Evolutionary conservation across 768 basidiomycete species (phyloP).

Genomic region (Boletus bicolor): DNA sequence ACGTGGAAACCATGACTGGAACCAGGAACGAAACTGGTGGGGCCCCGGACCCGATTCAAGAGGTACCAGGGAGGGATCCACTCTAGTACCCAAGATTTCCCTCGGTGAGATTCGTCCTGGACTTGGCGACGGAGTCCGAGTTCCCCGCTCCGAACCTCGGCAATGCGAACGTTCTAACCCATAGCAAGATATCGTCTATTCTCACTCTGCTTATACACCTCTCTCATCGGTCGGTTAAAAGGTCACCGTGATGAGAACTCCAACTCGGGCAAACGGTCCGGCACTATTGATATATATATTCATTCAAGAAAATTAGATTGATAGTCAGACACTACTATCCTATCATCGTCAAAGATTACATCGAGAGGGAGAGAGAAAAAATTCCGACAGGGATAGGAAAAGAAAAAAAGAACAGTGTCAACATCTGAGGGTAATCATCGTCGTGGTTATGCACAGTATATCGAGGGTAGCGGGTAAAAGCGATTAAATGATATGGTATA

Average conservation of each 20-base stretch:
- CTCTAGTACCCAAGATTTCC: neutral
- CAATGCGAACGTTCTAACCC: neutral
- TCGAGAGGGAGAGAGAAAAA: neutral
- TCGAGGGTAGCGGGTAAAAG: constrained; percentile 5
- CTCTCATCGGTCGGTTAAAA: neutral
- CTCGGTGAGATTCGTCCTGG: neutral
- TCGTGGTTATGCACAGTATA: constrained; percentile 24
- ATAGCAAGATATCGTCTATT: neutral
- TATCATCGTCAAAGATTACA: constrained; percentile 13
- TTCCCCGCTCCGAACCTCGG: too few species aligned
- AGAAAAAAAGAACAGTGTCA: neutral
- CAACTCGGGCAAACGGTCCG: neutral
- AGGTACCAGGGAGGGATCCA: too few species aligned
- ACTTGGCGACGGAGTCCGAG: neutral
- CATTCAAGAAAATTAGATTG: constrained; percentile 14
- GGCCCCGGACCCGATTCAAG: too few species aligned
- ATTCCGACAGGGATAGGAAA: neutral
- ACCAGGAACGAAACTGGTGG: too few species aligned
- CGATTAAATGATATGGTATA: constrained; percentile 28
- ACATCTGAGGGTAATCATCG: constrained; percentile 2
- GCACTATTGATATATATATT: neutral
- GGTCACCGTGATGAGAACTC: neutral
- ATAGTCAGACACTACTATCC: constrained; percentile 15
- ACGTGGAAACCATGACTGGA: too few species aligned
- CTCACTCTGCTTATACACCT: neutral